Base-by-base conservation (phyloP, 768 basidiomycete genomes). In the Podaxis sp. region DNA sequence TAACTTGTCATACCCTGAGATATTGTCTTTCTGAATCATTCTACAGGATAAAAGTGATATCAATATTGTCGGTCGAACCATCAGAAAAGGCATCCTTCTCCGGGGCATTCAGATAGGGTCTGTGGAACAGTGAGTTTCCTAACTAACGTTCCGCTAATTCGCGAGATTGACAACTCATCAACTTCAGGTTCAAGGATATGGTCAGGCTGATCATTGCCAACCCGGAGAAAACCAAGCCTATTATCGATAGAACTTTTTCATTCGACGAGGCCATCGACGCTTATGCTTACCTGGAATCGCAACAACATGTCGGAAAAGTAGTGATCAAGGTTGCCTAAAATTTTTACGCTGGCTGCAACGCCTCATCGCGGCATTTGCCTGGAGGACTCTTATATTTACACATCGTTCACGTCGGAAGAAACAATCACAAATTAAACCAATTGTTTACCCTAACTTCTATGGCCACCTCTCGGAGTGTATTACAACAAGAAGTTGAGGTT, bases 271-370 rank as follows among this genome's bases (percentile, higher is more conserved):
- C 80, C 8, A 69, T 75, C 36, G 75, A 80, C 50, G 86, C 86
- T 0, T 86, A 81, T 68, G 70, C 72, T 51, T 79, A 85, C 67
- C 74, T 85, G 60, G 74, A 77, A 61, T 79, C 77, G 1, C 83
- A 84, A 59, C 75, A 76, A 56, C 84, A 87, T 68, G 80, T 86
- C 22, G 86, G 86, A 19, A 86, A 88, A 72, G 79, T 86, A 2
- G 81, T 83, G 9, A 80, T 85, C 63, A 77, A 77, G 69, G 78
- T 85, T 17, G 55, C 67, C 13, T 15, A 43, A 43, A 43, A 12
- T 43, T 7, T 2, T 2, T 8, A 33, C 7, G 29, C 29, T 2
- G 8, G 29, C 8, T 33, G 8, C 9, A 2, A 33, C 9, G 29
- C 29, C 9, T 9, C 29, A 33, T 33, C 9, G 8, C 29, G 1